Evolutionary conservation across 345 rosid genomes (phyloP), one percentile per base, ranked within the genome.

Genomic region (Gossypium stocksii): DNA sequence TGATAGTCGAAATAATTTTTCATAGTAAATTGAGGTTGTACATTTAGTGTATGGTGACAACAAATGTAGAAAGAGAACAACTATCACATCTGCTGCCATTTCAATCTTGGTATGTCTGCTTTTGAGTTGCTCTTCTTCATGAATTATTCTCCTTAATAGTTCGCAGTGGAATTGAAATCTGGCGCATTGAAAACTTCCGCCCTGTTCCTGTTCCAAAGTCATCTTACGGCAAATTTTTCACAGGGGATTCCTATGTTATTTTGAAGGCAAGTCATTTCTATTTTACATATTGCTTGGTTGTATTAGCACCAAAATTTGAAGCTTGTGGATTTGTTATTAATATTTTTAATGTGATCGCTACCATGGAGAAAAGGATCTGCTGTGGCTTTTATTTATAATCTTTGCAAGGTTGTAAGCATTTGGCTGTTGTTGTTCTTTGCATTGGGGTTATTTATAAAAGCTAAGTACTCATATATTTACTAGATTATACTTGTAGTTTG

Each of bases 201-300:
- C 99, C 99, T 52, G 87, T 85, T 71, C 88, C 76, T 14, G 77
- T 88, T 64, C 87, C 92, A 58, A 87, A 87, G 83, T 81, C 97
- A 45, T 89, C 94, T 64, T 52, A 84, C 71, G 99, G 99, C 34
- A 96, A 89, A 62, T 96, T 96, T 84, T 96, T 91, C 77, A 93
- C 88, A 0, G 97, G 99, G 76, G 99, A 96, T 83, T 96, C 99
- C 69, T 96, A 93, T 76, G 86, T 93, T 45, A 83, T 96, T 83
- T 79, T 96, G 82, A 88, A 89, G 99, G 99, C 87, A 83, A 73
- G 76, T 73, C 34, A 45, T 46, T n/a, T 38, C 3, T 23, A 51
- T 17, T 49, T 17, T 51, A 27, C 25, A 51, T 51, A 41, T 48
- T 51, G 73, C 9, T 3, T 69, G 23, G 10, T 27, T 27, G 9